Base-by-base conservation (phyloP, 2,329 filamentous ascomycete genomes). In the Neophaeococcomyces mojaviensis region DNA sequence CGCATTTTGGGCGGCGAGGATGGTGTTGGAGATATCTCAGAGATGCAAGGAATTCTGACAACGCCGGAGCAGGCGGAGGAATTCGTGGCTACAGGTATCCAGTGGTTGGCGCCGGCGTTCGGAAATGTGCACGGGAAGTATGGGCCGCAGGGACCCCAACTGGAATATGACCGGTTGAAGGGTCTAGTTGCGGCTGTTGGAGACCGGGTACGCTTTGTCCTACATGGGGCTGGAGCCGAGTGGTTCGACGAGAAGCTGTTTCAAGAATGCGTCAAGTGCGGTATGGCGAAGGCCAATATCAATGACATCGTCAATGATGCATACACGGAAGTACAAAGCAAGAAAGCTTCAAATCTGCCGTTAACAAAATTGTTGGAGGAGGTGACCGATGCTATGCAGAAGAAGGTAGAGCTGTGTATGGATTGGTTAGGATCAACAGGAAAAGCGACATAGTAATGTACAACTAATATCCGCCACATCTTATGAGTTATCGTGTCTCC, bases 71-170 rank as follows among this genome's bases (percentile, higher is more conserved):
- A 88, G 63, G 81, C 80, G 6, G 73, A 79, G 51, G 78, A 85
- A 56, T 88, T 88, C 56, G 74, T 86, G 3, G 73, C 69, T 2
- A 84, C 82, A 9, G 84, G 82, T 0, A 84, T 88, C 58, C 80
- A 88, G 57, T 82, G 82, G 68, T 67, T 88, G 12, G 84, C 84
- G 2, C 84, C 84, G 0, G 82, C 82, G 0, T 86, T 88, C 65
- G 84, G 84, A 3, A 88, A 87, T 57, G 79, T 88, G 36, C 84
- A 88, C 64, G 84, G 84, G 4, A 77, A 81, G 55, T 87, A 88
- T 63, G 55, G 55, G 1, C 49, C 51, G 16, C 35, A 55, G 42
- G 53, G 53, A 2, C 51, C 53, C 2, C 52, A 55, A 31, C 34
- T 57, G 22, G 54, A 57, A n/a, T 53, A 46, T 0, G 73, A 77